phyloP scores from a whole-genome alignment of 306 rosid species.

The Corylus avellana region DNA sequence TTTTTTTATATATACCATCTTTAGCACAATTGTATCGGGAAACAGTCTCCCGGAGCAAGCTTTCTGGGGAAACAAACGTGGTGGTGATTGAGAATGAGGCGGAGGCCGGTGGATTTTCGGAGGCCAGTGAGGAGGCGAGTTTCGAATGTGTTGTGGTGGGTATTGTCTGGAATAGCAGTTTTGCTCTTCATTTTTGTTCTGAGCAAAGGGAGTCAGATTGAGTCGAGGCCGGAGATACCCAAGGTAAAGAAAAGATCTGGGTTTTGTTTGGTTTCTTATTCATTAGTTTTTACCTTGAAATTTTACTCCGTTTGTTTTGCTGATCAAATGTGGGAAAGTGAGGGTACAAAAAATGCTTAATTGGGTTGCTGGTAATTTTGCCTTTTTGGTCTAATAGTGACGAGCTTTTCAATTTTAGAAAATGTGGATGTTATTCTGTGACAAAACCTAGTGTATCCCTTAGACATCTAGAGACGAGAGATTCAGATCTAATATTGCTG shows the following conservation, averaged over 20 bases:
- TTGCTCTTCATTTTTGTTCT: constrained; percentile 69
- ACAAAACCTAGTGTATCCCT: background rate
- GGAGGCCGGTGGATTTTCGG: constrained; percentile 76
- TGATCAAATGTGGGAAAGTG: background rate
- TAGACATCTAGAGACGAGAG: background rate
- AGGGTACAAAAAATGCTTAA: constrained; percentile 6
- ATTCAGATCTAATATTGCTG: background rate
- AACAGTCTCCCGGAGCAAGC: constrained; percentile 7
- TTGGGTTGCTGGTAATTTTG: background rate
- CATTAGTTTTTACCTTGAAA: background rate
- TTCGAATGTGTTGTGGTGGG: constrained; percentile 74
- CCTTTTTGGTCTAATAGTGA: background rate
- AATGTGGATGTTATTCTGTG: background rate
- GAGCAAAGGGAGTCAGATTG: constrained; percentile 72
- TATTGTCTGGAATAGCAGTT: constrained; percentile 62
- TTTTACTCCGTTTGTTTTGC: constrained; percentile 16
- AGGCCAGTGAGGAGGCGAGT: constrained; percentile 80
- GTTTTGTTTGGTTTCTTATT: background rate
- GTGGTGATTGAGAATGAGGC: constrained; percentile 55
- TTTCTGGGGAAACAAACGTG: background rate
- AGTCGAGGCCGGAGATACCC: constrained; percentile 64
- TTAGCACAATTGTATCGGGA: constrained; percentile 13
- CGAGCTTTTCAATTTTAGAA: background rate
- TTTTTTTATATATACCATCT: no score
- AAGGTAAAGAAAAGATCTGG: constrained; percentile 40